These are phyloP conservation scores for Ustilago bromivora DNA, from an alignment of 1,284 basidiomycete genomes.

Conservation along the genomic window DNA sequence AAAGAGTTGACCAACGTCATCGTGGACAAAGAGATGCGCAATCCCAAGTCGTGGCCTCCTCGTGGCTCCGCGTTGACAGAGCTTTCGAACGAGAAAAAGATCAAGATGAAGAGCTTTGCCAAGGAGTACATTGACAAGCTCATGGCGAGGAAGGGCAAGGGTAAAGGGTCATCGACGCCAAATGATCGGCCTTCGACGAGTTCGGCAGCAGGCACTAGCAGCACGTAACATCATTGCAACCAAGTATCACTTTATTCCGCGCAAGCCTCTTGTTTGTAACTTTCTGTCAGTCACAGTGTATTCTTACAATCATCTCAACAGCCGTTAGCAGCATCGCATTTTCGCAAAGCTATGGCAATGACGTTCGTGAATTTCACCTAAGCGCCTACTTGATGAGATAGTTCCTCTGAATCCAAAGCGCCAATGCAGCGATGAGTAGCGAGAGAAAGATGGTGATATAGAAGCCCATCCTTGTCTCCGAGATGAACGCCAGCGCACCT, in stretches of 20 bases:
- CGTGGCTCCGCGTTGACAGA: constrained; percentile 64
- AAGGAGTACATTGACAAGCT: constrained; percentile 77
- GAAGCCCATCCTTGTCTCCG: constrained; percentile 48
- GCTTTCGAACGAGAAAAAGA: constrained; percentile 84
- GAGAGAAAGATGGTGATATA: constrained; percentile 51
- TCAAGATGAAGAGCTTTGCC: constrained; percentile 92
- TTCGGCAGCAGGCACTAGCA: constrained; percentile 13
- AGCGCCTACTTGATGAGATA: constrained; percentile 30
- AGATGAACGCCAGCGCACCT: constrained; percentile 41
- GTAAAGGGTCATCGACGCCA: constrained; percentile 6
- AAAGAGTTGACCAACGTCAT: constrained; percentile 89
- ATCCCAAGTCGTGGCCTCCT: constrained; percentile 72
- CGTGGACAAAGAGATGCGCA: constrained; percentile 91
- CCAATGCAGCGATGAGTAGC: constrained; percentile 34
- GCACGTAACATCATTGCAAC: background rate
- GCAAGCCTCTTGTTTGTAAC: background rate
- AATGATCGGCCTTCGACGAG: constrained; percentile 4
- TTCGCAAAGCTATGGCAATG: background rate
- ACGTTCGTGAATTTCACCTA: background rate
- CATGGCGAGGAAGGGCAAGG: constrained; percentile 39
- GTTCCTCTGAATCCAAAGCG: constrained; percentile 35
- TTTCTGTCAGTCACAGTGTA: constrained; percentile 13
- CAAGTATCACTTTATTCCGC: background rate
- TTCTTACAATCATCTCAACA: constrained; percentile 11
- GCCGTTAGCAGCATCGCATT: background rate